Evolutionary conservation across 2,329 filamentous ascomycete genomes (phyloP).

Genomic region (Xylariaceae sp.): DNA sequence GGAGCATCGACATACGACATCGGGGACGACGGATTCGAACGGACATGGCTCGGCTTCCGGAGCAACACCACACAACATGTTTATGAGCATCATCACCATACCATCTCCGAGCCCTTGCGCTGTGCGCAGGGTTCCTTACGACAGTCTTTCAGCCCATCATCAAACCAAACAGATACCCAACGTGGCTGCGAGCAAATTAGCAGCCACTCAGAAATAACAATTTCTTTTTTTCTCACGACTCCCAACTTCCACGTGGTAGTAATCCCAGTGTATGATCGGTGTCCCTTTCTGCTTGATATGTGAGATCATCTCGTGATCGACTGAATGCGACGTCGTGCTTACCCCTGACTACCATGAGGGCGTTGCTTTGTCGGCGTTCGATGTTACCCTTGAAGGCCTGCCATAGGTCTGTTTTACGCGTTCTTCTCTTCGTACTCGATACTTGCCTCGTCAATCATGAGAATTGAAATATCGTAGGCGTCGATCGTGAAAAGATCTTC

Average conservation of each 20-base stretch:
- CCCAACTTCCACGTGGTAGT: background rate
- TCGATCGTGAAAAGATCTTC: too few species aligned
- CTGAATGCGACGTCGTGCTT: too few species aligned
- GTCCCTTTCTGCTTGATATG: too few species aligned
- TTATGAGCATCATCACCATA: background rate
- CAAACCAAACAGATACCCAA: slow-evolving; percentile 4
- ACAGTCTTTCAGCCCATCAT: slow-evolving; percentile 5
- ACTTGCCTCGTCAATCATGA: too few species aligned
- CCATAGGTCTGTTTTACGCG: too few species aligned
- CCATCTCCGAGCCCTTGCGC: slow-evolving; percentile 1
- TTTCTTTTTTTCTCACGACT: slow-evolving; percentile 1
- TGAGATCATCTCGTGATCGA: too few species aligned
- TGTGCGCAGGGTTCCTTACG: background rate
- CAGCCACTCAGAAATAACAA: slow-evolving; percentile 12
- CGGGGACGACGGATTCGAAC: background rate
- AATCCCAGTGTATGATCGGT: too few species aligned
- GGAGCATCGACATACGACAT: slow-evolving; percentile 6
- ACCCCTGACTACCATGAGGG: too few species aligned
- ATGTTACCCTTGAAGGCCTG: too few species aligned
- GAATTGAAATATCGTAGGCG: too few species aligned
- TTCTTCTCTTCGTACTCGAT: too few species aligned
- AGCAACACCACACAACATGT: background rate
- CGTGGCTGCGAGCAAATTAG: slow-evolving; percentile 9
- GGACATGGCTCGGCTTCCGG: background rate
- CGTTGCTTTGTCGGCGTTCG: too few species aligned